Conservation (phyloP, 148 eudicot species). For the Persicaria maculosa region DNA sequence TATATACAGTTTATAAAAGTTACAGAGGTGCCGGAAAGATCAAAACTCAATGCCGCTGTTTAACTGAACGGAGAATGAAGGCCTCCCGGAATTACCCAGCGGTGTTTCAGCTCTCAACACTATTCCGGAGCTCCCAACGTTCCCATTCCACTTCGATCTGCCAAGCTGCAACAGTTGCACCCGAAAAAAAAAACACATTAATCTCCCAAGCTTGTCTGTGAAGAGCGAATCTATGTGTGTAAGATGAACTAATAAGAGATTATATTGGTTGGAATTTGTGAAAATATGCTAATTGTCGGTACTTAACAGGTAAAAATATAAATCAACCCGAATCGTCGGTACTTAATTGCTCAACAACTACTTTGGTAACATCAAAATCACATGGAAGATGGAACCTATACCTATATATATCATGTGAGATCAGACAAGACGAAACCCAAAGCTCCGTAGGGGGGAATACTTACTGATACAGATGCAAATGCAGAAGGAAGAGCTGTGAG, state of each 20-base stretch:
- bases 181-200: no score
- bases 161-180: conserved; percentile 49
- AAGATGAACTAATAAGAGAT: no score
- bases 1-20: conserved; percentile 27
- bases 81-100: conserved; percentile 56
- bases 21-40: conserved; percentile 11
- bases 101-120: conserved; percentile 80
- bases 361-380: no score
- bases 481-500: conserved; percentile 54
- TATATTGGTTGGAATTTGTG: no score
- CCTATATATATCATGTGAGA: no score
- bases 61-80: conserved; percentile 74
- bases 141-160: conserved; percentile 97
- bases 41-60: conserved; percentile 90
- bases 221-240: no score
- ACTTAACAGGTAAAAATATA: no score
- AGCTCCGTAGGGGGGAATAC: conserved; percentile 13
- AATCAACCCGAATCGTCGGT: no score
- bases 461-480: conserved; percentile 79
- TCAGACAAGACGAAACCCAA: not conserved
- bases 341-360: no score
- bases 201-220: no score
- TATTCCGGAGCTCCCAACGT: conserved; percentile 73
- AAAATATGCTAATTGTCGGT: no score
- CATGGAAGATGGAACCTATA: no score